Evolutionary conservation across 441 rosid species (phyloP).

Genomic region (Macaranga tanarius): DNA sequence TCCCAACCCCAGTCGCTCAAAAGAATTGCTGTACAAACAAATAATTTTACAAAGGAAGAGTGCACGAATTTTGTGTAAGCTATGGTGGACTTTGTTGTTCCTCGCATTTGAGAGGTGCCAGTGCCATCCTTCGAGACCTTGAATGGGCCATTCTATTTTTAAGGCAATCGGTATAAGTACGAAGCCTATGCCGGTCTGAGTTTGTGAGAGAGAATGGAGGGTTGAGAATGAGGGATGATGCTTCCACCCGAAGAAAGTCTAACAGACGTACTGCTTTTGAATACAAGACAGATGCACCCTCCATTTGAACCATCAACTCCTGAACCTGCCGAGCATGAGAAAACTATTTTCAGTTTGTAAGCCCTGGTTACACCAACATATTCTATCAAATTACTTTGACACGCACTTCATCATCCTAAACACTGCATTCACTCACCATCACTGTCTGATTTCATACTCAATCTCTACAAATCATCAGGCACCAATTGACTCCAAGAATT

Average conservation of each 20-base stretch:
- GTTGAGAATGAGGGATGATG: conserved; percentile 77
- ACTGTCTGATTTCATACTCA: too few species aligned
- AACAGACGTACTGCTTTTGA: conserved; percentile 72
- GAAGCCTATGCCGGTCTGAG: conserved; percentile 68
- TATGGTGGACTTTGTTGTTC: conserved; percentile 37
- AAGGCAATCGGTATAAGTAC: conserved; percentile 62
- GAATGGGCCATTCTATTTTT: conserved; percentile 60
- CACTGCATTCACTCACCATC: too few species aligned
- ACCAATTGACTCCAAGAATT: too few species aligned
- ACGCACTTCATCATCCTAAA: too few species aligned
- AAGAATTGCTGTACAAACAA: conserved; percentile 72
- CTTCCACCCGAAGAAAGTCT: conserved; percentile 80
- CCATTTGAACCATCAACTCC: conserved; percentile 70
- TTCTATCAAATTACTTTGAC: neutral
- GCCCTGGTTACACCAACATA: neutral
- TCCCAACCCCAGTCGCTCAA: conserved; percentile 38
- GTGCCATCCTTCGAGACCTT: conserved; percentile 54
- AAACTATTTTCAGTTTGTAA: neutral
- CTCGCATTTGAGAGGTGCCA: conserved; percentile 52
- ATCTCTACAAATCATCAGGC: too few species aligned
- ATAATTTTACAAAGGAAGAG: conserved; percentile 33
- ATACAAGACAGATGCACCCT: conserved; percentile 56
- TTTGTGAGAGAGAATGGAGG: conserved; percentile 94
- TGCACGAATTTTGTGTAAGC: neutral
- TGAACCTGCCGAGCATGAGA: conserved; percentile 54